Conservation (phyloP, 1,284 basidiomycete species). For the Sanghuangporus baumii region DNA sequence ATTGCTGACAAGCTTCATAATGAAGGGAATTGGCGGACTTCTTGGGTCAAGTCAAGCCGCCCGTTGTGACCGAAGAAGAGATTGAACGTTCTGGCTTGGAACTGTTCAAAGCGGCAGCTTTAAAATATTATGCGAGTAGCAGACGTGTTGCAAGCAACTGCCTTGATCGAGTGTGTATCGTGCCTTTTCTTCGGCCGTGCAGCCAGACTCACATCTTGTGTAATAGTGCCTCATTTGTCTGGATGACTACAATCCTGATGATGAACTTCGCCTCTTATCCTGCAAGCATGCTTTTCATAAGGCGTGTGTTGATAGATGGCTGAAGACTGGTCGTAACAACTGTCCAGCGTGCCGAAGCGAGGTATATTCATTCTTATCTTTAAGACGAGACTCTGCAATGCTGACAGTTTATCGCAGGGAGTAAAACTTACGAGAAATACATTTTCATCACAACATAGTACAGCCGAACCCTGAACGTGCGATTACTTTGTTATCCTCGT, state of each 20-base stretch:
- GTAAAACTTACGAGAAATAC: neutral
- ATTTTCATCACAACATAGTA: neutral
- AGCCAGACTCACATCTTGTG: constrained; percentile 10
- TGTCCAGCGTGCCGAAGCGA: constrained; percentile 84
- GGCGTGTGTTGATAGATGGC: constrained; percentile 82
- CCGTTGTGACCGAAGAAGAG: constrained; percentile 74
- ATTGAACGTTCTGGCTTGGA: constrained; percentile 76
- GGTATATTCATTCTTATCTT: constrained; percentile 32
- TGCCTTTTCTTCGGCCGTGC: neutral
- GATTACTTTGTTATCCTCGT: neutral
- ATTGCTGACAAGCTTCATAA: constrained; percentile 8
- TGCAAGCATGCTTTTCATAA: constrained; percentile 87
- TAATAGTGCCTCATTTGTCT: constrained; percentile 74
- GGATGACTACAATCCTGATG: constrained; percentile 71
- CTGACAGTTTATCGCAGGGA: neutral
- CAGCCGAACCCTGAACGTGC: neutral
- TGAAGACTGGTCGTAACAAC: constrained; percentile 79
- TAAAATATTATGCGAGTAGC: constrained; percentile 49
- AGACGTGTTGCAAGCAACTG: constrained; percentile 72
- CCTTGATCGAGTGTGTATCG: constrained; percentile 58
- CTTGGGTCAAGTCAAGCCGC: constrained; percentile 72
- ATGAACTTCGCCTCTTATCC: constrained; percentile 70
- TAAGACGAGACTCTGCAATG: neutral
- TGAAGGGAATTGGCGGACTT: constrained; percentile 71
- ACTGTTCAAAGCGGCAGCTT: constrained; percentile 53